Evolutionary conservation across 1,139 yeast genomes (phyloP).

Genomic region (Wickerhamomyces sp.): DNA sequence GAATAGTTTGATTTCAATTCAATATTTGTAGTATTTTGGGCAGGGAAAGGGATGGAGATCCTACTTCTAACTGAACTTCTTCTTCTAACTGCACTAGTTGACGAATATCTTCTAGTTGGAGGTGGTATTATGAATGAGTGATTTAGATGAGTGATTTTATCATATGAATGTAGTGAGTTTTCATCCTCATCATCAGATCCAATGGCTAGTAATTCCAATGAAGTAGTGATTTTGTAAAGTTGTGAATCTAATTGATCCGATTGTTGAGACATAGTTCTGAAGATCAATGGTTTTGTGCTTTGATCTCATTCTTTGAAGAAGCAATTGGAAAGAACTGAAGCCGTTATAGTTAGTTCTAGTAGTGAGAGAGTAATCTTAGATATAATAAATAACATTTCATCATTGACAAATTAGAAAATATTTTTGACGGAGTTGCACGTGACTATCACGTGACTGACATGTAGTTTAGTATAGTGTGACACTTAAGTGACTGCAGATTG

Average conservation of each 20-base stretch:
- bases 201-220: constrained; percentile 1
- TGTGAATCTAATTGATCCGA: not conserved
- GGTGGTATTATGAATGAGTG: constrained; percentile 1
- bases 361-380: too few species aligned
- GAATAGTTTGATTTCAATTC: constrained; percentile 12
- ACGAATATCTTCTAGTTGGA: not conserved
- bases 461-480: not conserved
- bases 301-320: too few species aligned
- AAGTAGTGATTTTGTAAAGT: not conserved
- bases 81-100: constrained; percentile 1
- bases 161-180: not conserved
- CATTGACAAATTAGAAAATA: too few species aligned
- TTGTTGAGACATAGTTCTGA: too few species aligned
- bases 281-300: too few species aligned
- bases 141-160: not conserved
- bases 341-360: too few species aligned
- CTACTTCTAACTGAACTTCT: constrained; percentile 9
- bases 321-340: too few species aligned
- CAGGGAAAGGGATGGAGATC: constrained; percentile 7
- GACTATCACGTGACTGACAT: not conserved
- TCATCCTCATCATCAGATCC: constrained; percentile 1
- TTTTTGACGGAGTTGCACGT: not conserved
- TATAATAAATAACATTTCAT: too few species aligned
- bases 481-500: not conserved
- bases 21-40: constrained; percentile 10